These are phyloP conservation scores for Colletotrichum trifolii DNA, from an alignment of 2,329 filamentous ascomycete species.

Conservation along the genomic window DNA sequence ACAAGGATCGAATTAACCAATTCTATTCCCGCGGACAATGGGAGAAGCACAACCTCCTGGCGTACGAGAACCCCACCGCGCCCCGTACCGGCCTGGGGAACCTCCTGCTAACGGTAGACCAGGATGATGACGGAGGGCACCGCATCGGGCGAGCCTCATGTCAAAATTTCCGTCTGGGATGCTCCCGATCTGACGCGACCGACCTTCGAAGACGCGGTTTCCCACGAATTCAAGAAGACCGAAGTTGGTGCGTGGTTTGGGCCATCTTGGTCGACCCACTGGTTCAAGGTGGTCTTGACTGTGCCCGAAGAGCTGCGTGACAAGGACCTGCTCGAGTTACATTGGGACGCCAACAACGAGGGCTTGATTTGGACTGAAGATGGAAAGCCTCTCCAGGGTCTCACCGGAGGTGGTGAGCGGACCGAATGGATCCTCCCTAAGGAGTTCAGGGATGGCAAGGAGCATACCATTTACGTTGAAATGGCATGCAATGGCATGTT, in stretches of 20 bases:
- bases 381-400: slow-evolving; percentile 88
- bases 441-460: slow-evolving; percentile 82
- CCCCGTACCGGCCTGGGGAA: slow-evolving; percentile 16
- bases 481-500: slow-evolving; percentile 99
- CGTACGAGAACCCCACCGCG: slow-evolving; percentile 59
- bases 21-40: slow-evolving; percentile 87
- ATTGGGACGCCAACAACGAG: slow-evolving; percentile 96
- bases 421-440: slow-evolving; percentile 91
- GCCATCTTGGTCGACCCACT: slow-evolving; percentile 97
- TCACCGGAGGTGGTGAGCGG: slow-evolving; percentile 90
- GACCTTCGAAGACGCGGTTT: slow-evolving; percentile 84
- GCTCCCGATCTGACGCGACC: slow-evolving; percentile 84
- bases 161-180: slow-evolving; percentile 88
- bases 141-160: slow-evolving; percentile 75
- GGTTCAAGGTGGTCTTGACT: slow-evolving; percentile 88
- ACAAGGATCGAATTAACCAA: slow-evolving; percentile 82
- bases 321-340: slow-evolving; percentile 89
- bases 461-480: slow-evolving; percentile 93
- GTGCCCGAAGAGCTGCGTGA: slow-evolving; percentile 78
- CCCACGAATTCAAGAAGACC: slow-evolving; percentile 79
- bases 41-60: slow-evolving; percentile 76
- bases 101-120: slow-evolving; percentile 36
- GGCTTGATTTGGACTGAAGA: slow-evolving; percentile 93
- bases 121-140: slow-evolving; percentile 79
- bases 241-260: slow-evolving; percentile 84